Base-by-base conservation (phyloP, 305 asterid genomes). In the Fraxinus platypoda region DNA sequence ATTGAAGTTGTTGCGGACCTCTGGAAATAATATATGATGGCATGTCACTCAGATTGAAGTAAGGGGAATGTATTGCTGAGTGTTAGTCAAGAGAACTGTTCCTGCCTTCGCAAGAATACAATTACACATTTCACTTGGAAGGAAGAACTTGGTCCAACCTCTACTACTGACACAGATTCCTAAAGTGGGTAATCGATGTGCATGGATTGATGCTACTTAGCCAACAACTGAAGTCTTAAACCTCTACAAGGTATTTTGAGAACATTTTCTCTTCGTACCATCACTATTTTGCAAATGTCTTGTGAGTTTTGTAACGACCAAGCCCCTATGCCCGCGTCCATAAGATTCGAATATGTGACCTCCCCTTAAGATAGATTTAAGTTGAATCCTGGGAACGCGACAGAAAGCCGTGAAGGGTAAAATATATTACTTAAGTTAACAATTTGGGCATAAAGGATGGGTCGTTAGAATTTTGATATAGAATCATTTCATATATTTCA, bases 151-250 rank as follows among this genome's bases (percentile, higher is more conserved):
- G 91, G 94, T 95, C 68, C 95, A 93, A 34, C 98, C 99, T 73
- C 90, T 94, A 81, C 91, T 94, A 80, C 94, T 97, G 52, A 91
- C 98, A 41, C 98, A 95, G 90, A 94, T 49, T 15, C 19, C 59
- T 49, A 1, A 49, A 49, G 21, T 15, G 21, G 21, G 15, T 49
- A 15, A 15, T 80, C 90, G 98, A 66, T 97, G 94, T 85, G 98
- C 99, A 82, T 95, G 99, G 99, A 92, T 92, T 82, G 95, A 95
- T 87, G 88, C 91, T 84, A 85, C 96, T 73, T 93, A 95, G 91
- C 88, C 91, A 77, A 92, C 98, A 81, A 89, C 96, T 25, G 97
- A 92, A 78, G 94, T 93, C 81, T 80, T 92, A 64, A 89, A 88
- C 87, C 90, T 93, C 28, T 93, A 93, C 85, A 95, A 91, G 97